Evolutionary conservation across 2,329 filamentous ascomycete species (phyloP), one percentile per base, ranked within the genome.

Genomic region (Elsinoe arachidis): DNA sequence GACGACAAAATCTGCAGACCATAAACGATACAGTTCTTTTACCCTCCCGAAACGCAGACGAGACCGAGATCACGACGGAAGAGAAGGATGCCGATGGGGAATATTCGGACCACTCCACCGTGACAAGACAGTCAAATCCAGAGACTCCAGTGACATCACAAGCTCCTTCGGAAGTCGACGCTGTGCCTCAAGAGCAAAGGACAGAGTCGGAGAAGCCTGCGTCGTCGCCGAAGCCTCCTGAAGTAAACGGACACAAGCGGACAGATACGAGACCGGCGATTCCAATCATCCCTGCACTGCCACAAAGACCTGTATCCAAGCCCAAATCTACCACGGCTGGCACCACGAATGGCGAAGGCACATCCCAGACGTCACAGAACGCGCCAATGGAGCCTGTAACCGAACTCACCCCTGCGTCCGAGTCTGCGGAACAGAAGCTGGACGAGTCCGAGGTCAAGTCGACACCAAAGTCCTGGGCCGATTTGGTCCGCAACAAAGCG

Each of bases 391-490:
- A 61, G 14, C 60, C 59, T 43, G 73, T 73, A 21, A 68, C 55
- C 12, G 63, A 62, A 7, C 51, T 54, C 7, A 54, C 60, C 5
- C 43, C 62, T 19, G 51, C 58, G 41, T 21, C 56, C 26, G 59
- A 51, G 9, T 58, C 60, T 51, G 58, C 61, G 6, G 61, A 61
- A 47, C 72, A 73, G 21, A 68, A 72, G 39, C 62, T 71, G 14
- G 62, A 68, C 3, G 75, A 75, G 49, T 67, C 71, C 60, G 63
- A 66, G 23, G 59, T 64, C 46, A 63, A 67, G 30, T 62, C 62
- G 12, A 59, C 63, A 11, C 74, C 74, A 9, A 78, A 85, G 65
- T 84, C 82, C 1, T 89, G 85, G 85, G 83, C 85, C 23, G 85
- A 86, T 61, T 74, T 88, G 44, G 78, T 88, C 55, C 78, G 82